Evolutionary conservation across 169 alveolate genomes (phyloP).

Genomic region (Plasmodium ovale): DNA sequence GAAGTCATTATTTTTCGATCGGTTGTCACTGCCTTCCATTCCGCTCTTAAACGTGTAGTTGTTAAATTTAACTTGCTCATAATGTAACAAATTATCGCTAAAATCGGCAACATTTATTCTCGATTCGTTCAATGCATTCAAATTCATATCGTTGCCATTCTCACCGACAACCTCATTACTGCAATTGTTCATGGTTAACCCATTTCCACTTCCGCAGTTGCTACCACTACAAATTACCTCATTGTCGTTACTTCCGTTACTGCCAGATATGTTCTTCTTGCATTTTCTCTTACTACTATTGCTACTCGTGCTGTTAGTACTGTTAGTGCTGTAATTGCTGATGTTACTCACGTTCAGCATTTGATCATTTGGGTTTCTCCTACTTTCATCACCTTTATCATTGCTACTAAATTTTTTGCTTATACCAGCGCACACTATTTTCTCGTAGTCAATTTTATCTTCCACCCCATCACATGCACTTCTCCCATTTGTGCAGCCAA

Average conservation of each 20-base stretch:
- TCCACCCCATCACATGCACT: not conserved
- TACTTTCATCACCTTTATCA: not conserved
- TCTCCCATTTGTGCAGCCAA: no score
- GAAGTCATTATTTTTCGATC: not conserved
- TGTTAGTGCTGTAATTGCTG: constrained; percentile 5
- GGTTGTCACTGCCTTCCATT: not conserved
- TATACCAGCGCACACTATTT: constrained; percentile 11
- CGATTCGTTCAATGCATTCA: no score
- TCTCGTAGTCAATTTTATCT: not conserved
- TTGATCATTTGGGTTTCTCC: not conserved
- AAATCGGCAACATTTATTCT: not conserved
- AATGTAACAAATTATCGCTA: not conserved
- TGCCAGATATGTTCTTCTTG: not conserved
- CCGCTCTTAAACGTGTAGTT: constrained; percentile 14
- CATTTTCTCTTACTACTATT: not conserved
- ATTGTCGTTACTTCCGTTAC: not conserved
- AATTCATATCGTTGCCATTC: no score
- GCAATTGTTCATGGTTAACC: no score
- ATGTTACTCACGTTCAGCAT: not conserved
- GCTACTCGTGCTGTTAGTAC: constrained; percentile 18
- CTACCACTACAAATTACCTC: not conserved
- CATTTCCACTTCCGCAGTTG: not conserved
- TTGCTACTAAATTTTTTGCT: no score
- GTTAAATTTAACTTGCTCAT: constrained; percentile 23
- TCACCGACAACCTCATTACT: no score